A percentile compares a stretch with the other conserved stretches of the same genome.
Evolutionary conservation across 2,329 filamentous ascomycete species (phyloP).

Genomic region (Fusarium globosum): DNA sequence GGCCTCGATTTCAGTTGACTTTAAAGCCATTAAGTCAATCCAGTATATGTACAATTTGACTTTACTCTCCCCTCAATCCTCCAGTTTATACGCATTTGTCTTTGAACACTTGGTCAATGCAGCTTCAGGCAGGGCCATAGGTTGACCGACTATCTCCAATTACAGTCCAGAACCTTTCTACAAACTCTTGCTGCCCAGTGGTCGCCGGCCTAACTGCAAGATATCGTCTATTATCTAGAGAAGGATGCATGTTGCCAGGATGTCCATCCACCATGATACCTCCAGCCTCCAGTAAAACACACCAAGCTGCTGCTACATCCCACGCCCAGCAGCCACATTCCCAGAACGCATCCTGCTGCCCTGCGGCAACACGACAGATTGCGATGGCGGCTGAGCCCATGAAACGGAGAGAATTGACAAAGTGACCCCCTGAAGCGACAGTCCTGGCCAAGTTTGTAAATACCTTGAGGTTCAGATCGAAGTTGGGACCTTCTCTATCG

Average conservation of each 20-base stretch:
- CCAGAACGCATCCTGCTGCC: not conserved
- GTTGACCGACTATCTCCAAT: not conserved
- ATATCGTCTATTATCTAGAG: not conserved
- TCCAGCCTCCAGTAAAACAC: not conserved
- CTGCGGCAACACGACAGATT: not conserved
- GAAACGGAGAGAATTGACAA: not conserved
- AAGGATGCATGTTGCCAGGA: not conserved
- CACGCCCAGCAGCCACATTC: not conserved
- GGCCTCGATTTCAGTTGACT: no score
- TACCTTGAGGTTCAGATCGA: not conserved
- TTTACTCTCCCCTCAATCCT: no score
- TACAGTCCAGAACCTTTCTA: not conserved
- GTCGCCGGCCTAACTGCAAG: not conserved
- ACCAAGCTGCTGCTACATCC: not conserved
- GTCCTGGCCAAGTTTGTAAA: not conserved
- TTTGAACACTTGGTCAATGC: no score
- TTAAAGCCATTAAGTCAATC: no score
- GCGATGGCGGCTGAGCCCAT: not conserved
- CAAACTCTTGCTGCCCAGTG: not conserved
- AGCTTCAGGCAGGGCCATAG: not conserved
- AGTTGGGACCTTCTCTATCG: not conserved
- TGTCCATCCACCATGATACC: not conserved
- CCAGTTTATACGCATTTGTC: no score
- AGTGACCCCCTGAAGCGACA: not conserved
- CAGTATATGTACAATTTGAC: no score